Base-by-base conservation (phyloP, 495 filamentous ascomycete species). In the Penicillium subrubescens region DNA sequence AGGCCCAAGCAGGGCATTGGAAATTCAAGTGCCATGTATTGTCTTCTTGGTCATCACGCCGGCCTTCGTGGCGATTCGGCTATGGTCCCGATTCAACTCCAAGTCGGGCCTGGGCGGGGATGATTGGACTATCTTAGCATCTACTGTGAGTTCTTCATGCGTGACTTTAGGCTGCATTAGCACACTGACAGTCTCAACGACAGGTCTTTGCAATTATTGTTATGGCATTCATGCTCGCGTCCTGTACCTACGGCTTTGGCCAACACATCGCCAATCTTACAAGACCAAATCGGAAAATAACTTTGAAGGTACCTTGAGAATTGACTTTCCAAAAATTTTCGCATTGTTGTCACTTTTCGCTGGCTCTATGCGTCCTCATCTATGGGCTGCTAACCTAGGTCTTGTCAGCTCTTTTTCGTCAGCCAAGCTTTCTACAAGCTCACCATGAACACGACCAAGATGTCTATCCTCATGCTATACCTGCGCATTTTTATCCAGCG, bases 401-500 rank as follows among this genome's bases (percentile, higher is more conserved):
- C 46, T 8, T 33, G 25, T n/a, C 55, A 71, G 71, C 56, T 72
- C 17, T 71, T 67, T 53, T 74, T 69, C 61, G 37, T 76, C 0
- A 58, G 69, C 14, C 71, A 77, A 11, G 70, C 79, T 43, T 58
- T 75, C 8, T 82, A 82, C 62, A 73, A 72, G 6, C 63, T 77
- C 53, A 74, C 65, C 5, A 77, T 82, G 17, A 62, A 72, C 14
- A 61, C 73, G 48, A 75, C 76, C 1, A 82, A 82, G 52, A 69
- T 77, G 21, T 70, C 75, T 17, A 78, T 82, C 14, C 73, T 82
- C 4, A 65, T 74, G 29, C 61, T 80, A 8, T 81, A 81, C 51
- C 72, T 76, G 34, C 73, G 77, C 8, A 67, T 83, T 29, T 82
- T 82, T 53, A 63, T 33, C 25, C 51, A 53, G 51, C 51, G 51